Base-by-base conservation (phyloP, 371 early-diverging fungal species). In the Entomophthora muscae region DNA sequence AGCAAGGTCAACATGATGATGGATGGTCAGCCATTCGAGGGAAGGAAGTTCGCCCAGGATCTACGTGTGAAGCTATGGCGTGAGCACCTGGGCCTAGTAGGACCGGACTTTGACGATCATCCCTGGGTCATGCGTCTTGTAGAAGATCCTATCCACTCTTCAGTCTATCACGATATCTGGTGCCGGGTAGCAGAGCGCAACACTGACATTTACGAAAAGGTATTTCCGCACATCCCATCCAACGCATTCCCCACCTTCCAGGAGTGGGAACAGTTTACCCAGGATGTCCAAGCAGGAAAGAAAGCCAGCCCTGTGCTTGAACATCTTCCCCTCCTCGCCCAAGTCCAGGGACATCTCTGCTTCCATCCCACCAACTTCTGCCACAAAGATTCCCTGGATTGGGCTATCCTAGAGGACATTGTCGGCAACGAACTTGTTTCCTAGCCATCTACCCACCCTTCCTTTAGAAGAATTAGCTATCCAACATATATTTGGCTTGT, bases 1-100 rank as follows among this genome's bases (percentile, higher is more conserved):
- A 78, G 83, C 32, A 75, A 73, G 53, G 76, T 93, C 0, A 69
- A 73, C 7, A 78, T 85, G 0, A 76, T 73, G 51, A 86, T 93
- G 89, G 74, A 86, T 67, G 88, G 85, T 1, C 71, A 82, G 31
- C 73, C 75, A 22, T 83, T 82, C 76, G 69, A 65, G 61, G 57
- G 21, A n/a, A 2, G 58, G 27, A 58, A 30, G 30, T 58, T 58
- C 30, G 58, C 58, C 17, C 28, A 26, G 3, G 58, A 58, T 12
- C 30, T 58, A n/a, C 58, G 58, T 21, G 28, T 58, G 13, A 58
- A 32, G 58, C 58, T 58, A 7, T 58, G 58, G 58, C 24, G 58
- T 17, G 58, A 58, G 30, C 58, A 58, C 30, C 30, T 58, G 3
- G 58, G 58, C 24, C 58, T 58, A 3, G 21, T 58, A 21, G 30